phyloP scores from a whole-genome alignment of 768 basidiomycete species.

The Boletus sp. region DNA sequence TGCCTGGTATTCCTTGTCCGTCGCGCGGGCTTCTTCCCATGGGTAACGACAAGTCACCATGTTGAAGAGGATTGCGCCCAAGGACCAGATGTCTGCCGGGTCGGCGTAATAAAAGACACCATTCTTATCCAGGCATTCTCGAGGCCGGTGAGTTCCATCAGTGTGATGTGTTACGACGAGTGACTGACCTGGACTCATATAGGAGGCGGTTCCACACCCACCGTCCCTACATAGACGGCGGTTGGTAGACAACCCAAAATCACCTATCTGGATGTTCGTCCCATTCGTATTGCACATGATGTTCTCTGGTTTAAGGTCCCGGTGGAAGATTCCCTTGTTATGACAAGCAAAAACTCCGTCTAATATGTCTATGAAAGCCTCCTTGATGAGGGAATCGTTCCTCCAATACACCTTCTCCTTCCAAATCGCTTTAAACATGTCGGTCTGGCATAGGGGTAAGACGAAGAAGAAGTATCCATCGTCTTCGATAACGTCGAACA shows the following conservation, averaged over 20 bases:
- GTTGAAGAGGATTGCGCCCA: constrained; percentile 82
- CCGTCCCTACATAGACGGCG: constrained; percentile 46
- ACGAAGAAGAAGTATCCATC: constrained; percentile 64
- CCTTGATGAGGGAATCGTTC: constrained; percentile 60
- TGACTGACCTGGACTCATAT: constrained; percentile 69
- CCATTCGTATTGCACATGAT: constrained; percentile 61
- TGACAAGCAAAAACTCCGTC: constrained; percentile 80
- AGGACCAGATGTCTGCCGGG: constrained; percentile 61
- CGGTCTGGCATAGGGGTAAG: constrained; percentile 58
- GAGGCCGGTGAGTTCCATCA: constrained; percentile 5
- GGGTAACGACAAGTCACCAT: constrained; percentile 59
- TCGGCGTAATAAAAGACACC: constrained; percentile 20
- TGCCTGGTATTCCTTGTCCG: not conserved
- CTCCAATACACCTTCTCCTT: constrained; percentile 47
- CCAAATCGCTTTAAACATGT: constrained; percentile 63
- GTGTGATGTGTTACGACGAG: not conserved
- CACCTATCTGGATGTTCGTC: constrained; percentile 56
- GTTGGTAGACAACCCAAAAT: constrained; percentile 71
- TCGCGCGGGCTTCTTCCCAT: constrained; percentile 13
- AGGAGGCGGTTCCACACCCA: constrained; percentile 58
- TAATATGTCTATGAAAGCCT: constrained; percentile 70
- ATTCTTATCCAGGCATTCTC: constrained; percentile 57
- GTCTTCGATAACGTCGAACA: constrained; percentile 62
- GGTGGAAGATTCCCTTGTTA: constrained; percentile 67
- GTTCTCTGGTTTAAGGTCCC: constrained; percentile 88